These are phyloP conservation scores for Antitrichia curtipendula DNA, from an alignment of 225 moss, liverwort and hornwort genomes.

Conservation along the genomic window DNA sequence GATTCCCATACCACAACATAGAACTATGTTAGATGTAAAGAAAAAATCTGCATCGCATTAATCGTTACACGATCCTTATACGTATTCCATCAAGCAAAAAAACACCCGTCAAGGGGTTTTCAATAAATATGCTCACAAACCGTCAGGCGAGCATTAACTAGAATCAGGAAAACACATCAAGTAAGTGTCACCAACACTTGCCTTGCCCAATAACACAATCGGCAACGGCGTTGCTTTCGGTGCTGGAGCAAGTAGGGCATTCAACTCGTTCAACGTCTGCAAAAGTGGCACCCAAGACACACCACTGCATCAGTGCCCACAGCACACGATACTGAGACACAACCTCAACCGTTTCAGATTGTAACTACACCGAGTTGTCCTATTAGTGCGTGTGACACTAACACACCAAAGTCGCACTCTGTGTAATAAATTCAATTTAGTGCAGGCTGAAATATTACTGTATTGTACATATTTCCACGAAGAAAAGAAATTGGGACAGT, in stretches of 20 bases:
- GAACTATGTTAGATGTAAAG: neutral
- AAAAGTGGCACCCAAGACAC: neutral
- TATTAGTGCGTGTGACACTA: neutral
- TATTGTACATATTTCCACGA: neutral
- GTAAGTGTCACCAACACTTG: neutral
- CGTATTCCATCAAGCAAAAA: neutral
- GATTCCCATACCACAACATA: neutral
- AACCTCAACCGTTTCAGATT: neutral
- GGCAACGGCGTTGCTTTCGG: constrained; percentile 73
- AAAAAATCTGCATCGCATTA: neutral
- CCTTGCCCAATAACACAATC: constrained; percentile 79
- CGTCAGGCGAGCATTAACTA: neutral
- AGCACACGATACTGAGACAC: neutral
- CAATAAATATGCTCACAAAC: neutral
- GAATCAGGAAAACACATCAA: neutral
- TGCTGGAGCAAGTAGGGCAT: constrained; percentile 65
- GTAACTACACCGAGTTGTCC: neutral
- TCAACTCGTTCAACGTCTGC: constrained; percentile 78
- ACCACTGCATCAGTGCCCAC: neutral
- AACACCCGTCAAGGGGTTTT: neutral
- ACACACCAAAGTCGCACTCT: neutral
- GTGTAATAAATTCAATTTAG: too few species aligned
- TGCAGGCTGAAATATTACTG: neutral
- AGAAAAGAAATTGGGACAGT: too few species aligned
- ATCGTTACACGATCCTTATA: neutral